A percentile compares a stretch with the other conserved stretches of the same genome.
phyloP scores from a whole-genome alignment of 192 early-diverging fungal genomes.

The Coemansia sp. region DNA sequence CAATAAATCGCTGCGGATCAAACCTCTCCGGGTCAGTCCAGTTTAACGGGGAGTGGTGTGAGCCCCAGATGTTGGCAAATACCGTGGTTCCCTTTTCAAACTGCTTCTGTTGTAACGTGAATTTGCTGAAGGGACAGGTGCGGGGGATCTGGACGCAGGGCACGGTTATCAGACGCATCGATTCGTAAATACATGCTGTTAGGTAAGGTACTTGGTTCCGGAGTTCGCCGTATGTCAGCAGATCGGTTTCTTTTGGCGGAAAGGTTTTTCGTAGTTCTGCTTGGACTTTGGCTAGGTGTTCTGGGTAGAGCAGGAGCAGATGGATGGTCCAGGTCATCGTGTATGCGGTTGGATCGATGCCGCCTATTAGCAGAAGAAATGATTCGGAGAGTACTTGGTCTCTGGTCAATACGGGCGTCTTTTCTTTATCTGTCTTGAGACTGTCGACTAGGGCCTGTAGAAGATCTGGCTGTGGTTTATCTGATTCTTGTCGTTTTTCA shows the following conservation, averaged over 20 bases:
- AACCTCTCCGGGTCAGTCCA: conserved; percentile 28
- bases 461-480: conserved; percentile 3
- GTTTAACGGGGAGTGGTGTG: conserved; percentile 9
- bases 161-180: conserved; percentile 25
- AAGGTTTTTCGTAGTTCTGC: conserved; percentile 14
- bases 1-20: conserved; percentile 4
- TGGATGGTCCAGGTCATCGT: conserved; percentile 40
- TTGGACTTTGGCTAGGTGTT: background rate
- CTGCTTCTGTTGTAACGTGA: background rate
- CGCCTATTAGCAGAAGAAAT: conserved; percentile 26
- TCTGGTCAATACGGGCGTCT: background rate
- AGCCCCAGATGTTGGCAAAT: conserved; percentile 23
- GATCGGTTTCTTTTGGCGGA: background rate
- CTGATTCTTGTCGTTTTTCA: conserved; percentile 6
- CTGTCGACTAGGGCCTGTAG: conserved; percentile 39
- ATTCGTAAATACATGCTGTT: conserved; percentile 37
- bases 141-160: conserved; percentile 29
- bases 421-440: conserved; percentile 17
- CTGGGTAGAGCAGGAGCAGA: conserved; percentile 30
- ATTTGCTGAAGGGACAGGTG: background rate
- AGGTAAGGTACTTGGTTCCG: conserved; percentile 11
- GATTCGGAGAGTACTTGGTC: conserved; percentile 36
- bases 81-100: conserved; percentile 21
- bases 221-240: conserved; percentile 5
- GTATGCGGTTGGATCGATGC: conserved; percentile 30